phyloP scores from a whole-genome alignment of 768 basidiomycete genomes.

The Lanmaoa pseudosensibilis region DNA sequence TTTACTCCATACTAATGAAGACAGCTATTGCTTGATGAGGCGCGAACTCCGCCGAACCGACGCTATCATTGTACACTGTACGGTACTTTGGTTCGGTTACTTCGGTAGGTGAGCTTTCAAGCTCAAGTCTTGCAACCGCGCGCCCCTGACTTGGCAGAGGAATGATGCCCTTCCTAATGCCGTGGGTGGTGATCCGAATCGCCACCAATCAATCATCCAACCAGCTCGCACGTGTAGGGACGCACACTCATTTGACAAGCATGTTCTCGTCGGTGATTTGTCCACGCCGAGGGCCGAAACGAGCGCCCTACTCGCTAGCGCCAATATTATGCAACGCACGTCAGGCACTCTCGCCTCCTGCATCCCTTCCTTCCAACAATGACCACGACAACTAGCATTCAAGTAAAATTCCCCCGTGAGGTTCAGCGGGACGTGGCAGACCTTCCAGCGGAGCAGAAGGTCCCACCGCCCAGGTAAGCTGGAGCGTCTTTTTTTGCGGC shows the following conservation, averaged over 20 bases:
- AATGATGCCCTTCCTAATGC: neutral
- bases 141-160: neutral
- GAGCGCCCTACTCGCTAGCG: slow-evolving; percentile 1
- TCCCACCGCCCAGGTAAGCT: slow-evolving; percentile 28
- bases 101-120: too few species aligned
- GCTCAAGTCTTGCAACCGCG: neutral
- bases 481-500: neutral
- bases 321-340: slow-evolving; percentile 8
- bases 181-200: neutral
- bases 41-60: neutral
- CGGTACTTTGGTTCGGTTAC: too few species aligned
- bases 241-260: too few species aligned
- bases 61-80: neutral
- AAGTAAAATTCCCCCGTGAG: slow-evolving; percentile 1
- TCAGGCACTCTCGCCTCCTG: neutral
- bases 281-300: neutral
- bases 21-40: neutral
- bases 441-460: slow-evolving; percentile 6
- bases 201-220: neutral
- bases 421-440: slow-evolving; percentile 15
- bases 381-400: slow-evolving; percentile 10
- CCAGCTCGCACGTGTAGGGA: slow-evolving; percentile 11
- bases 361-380: slow-evolving; percentile 5
- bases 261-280: slow-evolving; percentile 5
- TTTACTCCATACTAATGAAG: too few species aligned